A percentile compares a stretch with the other conserved stretches of the same genome.
phyloP scores from a whole-genome alignment of 768 basidiomycete species.

The Amanita jacksonii region DNA sequence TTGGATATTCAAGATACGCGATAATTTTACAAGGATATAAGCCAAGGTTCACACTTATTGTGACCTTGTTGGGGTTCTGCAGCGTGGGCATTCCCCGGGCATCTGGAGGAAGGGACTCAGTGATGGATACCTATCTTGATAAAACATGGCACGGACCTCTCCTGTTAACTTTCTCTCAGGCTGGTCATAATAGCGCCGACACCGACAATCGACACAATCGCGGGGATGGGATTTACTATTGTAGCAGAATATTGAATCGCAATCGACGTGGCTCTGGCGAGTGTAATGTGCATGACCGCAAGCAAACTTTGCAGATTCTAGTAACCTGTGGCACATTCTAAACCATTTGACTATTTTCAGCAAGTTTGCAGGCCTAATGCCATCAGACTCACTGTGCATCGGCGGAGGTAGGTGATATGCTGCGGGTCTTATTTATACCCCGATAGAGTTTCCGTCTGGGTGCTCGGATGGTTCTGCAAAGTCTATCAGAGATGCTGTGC shows the following conservation, averaged over 20 bases:
- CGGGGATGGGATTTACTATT: conserved; percentile 41
- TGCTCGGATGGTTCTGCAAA: neutral
- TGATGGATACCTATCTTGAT: conserved; percentile 1
- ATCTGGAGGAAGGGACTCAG: conserved; percentile 21
- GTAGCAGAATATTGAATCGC: conserved; percentile 32
- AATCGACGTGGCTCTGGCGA: conserved; percentile 42
- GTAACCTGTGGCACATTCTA: conserved; percentile 56
- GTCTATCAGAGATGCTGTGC: conserved; percentile 2
- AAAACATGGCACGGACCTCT: conserved; percentile 27
- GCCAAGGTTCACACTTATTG: too few species aligned
- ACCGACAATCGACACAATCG: conserved; percentile 35
- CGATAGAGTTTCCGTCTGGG: neutral
- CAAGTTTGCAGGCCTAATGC: neutral
- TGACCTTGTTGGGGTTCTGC: conserved; percentile 6
- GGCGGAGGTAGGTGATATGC: conserved; percentile 3
- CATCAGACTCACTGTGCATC: conserved; percentile 2
- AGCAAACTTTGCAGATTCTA: conserved; percentile 40
- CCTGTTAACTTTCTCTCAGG: conserved; percentile 40
- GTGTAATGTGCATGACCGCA: conserved; percentile 50
- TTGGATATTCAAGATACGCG: conserved; percentile 25
- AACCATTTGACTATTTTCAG: conserved; percentile 1
- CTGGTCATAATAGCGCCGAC: conserved; percentile 52
- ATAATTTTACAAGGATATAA: conserved; percentile 1
- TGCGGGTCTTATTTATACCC: neutral
- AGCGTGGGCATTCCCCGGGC: conserved; percentile 25